Conservation (phyloP, 2,329 filamentous ascomycete species). For the Aspergillus sp. region DNA sequence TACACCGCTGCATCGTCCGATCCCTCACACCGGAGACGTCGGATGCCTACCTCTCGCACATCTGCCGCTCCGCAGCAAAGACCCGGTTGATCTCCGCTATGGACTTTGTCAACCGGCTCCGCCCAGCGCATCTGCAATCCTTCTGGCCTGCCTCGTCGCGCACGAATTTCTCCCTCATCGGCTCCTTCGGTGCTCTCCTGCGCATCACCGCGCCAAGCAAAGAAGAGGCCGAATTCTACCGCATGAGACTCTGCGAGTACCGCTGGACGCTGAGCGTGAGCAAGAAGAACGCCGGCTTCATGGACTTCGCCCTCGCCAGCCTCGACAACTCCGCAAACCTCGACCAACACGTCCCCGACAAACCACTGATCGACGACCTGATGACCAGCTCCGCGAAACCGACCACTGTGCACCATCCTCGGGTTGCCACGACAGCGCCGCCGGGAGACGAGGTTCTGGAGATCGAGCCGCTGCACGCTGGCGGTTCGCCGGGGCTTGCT, state of each 20-base stretch:
- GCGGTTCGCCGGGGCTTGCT: constrained; percentile 25
- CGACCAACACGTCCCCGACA: constrained; percentile 60
- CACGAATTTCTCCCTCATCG: constrained; percentile 82
- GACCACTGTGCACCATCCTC: constrained; percentile 10
- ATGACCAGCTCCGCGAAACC: constrained; percentile 25
- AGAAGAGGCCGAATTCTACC: constrained; percentile 90
- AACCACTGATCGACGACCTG: constrained; percentile 49
- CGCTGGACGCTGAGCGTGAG: constrained; percentile 88
- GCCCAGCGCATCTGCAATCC: constrained; percentile 71
- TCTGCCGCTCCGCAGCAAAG: constrained; percentile 88
- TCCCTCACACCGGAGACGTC: constrained; percentile 53
- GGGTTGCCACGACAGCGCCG: constrained; percentile 7
- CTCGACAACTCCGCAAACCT: constrained; percentile 62
- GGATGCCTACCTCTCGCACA: constrained; percentile 78
- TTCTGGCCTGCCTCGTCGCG: constrained; percentile 60
- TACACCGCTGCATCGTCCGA: constrained; percentile 82
- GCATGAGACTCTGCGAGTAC: constrained; percentile 75
- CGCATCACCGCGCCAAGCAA: constrained; percentile 80
- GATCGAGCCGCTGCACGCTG: constrained; percentile 11
- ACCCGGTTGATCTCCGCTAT: constrained; percentile 90
- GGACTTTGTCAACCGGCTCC: constrained; percentile 92
- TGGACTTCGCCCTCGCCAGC: constrained; percentile 63
- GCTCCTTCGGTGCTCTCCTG: constrained; percentile 81
- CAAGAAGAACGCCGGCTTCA: constrained; percentile 54
- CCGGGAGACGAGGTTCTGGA: constrained; percentile 20